These are phyloP conservation scores for Pistacia atlantica DNA, from an alignment of 345 rosid species.

Conservation along the genomic window DNA sequence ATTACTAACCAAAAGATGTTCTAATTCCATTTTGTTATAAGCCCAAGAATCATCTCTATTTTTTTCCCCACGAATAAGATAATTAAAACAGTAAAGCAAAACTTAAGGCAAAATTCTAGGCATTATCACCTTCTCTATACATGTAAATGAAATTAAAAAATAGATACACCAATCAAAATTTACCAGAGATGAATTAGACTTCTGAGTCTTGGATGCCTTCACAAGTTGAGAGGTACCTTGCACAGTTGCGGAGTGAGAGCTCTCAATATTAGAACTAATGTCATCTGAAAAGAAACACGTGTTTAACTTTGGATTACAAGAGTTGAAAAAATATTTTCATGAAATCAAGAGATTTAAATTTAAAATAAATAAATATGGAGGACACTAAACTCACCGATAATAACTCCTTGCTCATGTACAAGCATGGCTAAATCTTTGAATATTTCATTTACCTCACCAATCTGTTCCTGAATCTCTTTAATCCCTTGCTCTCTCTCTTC, in stretches of 20 bases:
- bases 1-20: neutral
- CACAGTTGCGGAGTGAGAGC: slow-evolving; percentile 55
- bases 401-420: slow-evolving; percentile 64
- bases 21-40: neutral
- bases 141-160: neutral
- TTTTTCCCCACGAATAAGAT: neutral
- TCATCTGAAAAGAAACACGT: slow-evolving; percentile 52
- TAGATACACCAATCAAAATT: slow-evolving; percentile 10
- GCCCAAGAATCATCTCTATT: neutral
- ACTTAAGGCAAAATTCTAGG: neutral
- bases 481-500: slow-evolving; percentile 83
- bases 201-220: slow-evolving; percentile 64
- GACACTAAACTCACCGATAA: slow-evolving; percentile 50
- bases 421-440: slow-evolving; percentile 72
- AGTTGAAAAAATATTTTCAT: neutral
- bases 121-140: neutral
- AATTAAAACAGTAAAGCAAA: neutral
- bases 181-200: slow-evolving; percentile 71
- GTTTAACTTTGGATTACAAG: neutral
- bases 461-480: slow-evolving; percentile 70
- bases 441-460: slow-evolving; percentile 71
- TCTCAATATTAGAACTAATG: slow-evolving; percentile 60
- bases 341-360: neutral
- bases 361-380: neutral
- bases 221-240: slow-evolving; percentile 61